Conservation (phyloP, 2,329 filamentous ascomycete species). For the Cordyceps pruinosa region DNA sequence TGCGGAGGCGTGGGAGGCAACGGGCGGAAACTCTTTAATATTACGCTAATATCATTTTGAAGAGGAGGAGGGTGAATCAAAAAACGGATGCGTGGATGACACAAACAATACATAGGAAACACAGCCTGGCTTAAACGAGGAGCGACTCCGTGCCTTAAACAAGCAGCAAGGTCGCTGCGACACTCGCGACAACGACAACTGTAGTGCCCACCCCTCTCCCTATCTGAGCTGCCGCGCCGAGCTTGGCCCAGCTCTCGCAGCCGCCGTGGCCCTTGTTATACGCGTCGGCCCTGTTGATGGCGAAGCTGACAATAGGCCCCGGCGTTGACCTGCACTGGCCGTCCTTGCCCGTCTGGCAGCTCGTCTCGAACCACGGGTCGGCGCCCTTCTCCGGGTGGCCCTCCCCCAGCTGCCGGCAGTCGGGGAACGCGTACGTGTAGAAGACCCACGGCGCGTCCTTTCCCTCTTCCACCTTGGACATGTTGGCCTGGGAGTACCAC, state of each 20-base stretch:
- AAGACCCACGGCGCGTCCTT: constrained; percentile 14
- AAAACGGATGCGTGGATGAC: no score
- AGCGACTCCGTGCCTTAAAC: no score
- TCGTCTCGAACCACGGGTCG: constrained; percentile 9
- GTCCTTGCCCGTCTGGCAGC: constrained; percentile 12
- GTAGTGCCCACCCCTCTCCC: not conserved
- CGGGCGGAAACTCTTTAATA: no score
- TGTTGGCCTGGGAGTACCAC: constrained; percentile 13
- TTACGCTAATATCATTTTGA: no score
- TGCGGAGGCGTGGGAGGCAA: no score
- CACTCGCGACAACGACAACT: not conserved
- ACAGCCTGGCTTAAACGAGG: no score
- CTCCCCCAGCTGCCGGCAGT: constrained; percentile 10
- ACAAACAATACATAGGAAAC: no score
- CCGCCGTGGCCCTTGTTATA: not conserved
- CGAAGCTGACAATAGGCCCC: constrained; percentile 4
- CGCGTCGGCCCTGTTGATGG: not conserved
- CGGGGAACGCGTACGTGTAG: constrained; percentile 13
- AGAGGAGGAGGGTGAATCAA: no score
- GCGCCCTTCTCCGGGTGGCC: not conserved
- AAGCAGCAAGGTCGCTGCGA: not conserved
- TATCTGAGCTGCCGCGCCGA: not conserved
- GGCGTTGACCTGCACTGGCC: constrained; percentile 11
- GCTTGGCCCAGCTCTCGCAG: constrained; percentile 1
- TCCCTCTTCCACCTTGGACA: constrained; percentile 3